Percentiles rank a stretch among this genome's conserved stretches.
Evolutionary conservation across 2,329 filamentous ascomycete species (phyloP).

Genomic region (Cercospora zeina): DNA sequence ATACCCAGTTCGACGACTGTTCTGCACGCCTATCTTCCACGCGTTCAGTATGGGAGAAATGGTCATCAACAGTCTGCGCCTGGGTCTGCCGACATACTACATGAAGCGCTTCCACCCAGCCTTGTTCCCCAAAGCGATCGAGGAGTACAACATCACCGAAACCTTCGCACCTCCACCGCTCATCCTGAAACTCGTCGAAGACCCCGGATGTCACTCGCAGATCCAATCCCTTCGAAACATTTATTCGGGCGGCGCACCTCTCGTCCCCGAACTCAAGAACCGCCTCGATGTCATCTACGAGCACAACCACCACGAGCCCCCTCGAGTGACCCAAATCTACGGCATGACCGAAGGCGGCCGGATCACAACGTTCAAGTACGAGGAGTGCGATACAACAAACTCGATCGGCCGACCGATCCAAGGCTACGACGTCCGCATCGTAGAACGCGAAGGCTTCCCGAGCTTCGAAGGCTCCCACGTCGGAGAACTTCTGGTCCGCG

Average conservation of each 20-base stretch:
- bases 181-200: slow-evolving; percentile 34
- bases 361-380: slow-evolving; percentile 47
- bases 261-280: slow-evolving; percentile 47
- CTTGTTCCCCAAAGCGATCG: slow-evolving; percentile 40
- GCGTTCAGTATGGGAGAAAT: slow-evolving; percentile 52
- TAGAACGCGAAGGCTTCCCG: slow-evolving; percentile 15
- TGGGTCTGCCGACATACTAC: slow-evolving; percentile 51
- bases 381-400: slow-evolving; percentile 46
- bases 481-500: slow-evolving; percentile 48
- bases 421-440: slow-evolving; percentile 44
- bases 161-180: slow-evolving; percentile 53
- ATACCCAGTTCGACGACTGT: slow-evolving; percentile 47
- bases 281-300: slow-evolving; percentile 46
- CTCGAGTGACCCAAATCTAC: slow-evolving; percentile 53
- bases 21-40: slow-evolving; percentile 57
- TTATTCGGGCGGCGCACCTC: slow-evolving; percentile 53
- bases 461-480: slow-evolving; percentile 49
- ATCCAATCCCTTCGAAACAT: slow-evolving; percentile 49
- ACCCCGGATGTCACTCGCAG: slow-evolving; percentile 39
- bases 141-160: slow-evolving; percentile 50
- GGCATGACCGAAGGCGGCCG: slow-evolving; percentile 56
- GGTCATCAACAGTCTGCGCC: slow-evolving; percentile 50
- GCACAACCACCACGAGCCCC: slow-evolving; percentile 38
- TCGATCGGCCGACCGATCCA: slow-evolving; percentile 52
- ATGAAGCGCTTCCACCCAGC: slow-evolving; percentile 51